Evolutionary conservation across 2,329 filamentous ascomycete genomes (phyloP), one percentile per base, ranked within the genome.

Genomic region (Chaetomium globosum): DNA sequence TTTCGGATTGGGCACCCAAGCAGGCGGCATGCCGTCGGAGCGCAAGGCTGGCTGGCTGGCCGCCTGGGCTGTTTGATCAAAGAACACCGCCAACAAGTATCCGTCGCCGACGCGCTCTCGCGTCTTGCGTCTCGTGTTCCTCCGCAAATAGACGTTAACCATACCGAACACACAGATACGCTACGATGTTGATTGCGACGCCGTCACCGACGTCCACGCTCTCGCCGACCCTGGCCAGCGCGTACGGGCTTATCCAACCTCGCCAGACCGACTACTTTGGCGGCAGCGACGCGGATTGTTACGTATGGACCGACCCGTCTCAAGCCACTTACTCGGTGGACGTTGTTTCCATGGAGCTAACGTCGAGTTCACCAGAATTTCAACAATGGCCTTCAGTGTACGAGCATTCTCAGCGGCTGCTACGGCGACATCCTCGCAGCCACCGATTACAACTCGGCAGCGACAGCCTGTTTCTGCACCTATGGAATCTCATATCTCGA

Each of bases 401-500:
- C 68, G 13, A 67, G 26, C 63, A 64, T 65, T 48, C 61, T 73
- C 16, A 49, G 54, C 52, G 55, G 63, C 61, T 74, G 72, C 62
- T 60, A 59, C 28, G 12, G 16, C 12, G 54, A 46, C 54, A 28
- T 54, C 43, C n/a, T 67, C 36, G 30, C 48, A 1, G 63, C 46
- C 26, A 63, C 65, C 59, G 62, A 68, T 52, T 46, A 53, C n/a
- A 23, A 26, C 19, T 19, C 6, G 2, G 59, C 49, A 23, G 51
- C 59, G 28, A 65, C 63, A 0, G 60, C 68, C 10, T 74, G 73
- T 60, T 67, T 69, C 61, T 74, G 73, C 68, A 66, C 39, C 46
- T 69, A 71, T 46, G 72, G 73, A 61, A 49, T 67, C 5, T 55
- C 61, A 26, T 73, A 72, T 48, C 65, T 73, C 10, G 66, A 68